phyloP scores from a whole-genome alignment of 352 stramenopile species.

The Phytophthora cryptogea region DNA sequence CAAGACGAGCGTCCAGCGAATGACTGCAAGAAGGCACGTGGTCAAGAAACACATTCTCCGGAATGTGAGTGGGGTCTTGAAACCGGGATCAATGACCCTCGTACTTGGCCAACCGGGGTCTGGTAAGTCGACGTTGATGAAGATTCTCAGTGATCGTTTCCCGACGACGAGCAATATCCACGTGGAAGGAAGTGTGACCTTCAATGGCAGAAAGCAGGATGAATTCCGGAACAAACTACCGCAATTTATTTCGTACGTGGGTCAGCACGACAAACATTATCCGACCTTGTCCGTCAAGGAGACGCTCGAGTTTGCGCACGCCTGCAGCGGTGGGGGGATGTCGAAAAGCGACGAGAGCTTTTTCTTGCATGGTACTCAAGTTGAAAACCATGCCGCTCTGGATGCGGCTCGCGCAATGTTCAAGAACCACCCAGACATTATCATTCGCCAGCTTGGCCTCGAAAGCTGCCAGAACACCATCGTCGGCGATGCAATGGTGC shows the following conservation, averaged over 20 bases:
- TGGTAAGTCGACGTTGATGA: conserved; percentile 29
- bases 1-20: conserved; percentile 21
- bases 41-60: conserved; percentile 33
- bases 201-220: conserved; percentile 34
- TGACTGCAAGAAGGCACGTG: conserved; percentile 28
- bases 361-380: not conserved
- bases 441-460: conserved; percentile 48
- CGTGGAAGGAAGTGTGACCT: conserved; percentile 38
- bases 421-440: conserved; percentile 29
- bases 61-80: conserved; percentile 26
- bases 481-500: conserved; percentile 50
- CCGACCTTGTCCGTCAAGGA: conserved; percentile 38
- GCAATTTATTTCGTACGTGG: conserved; percentile 42
- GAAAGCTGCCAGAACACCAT: conserved; percentile 79
- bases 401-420: conserved; percentile 33
- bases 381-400: conserved; percentile 3
- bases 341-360: conserved; percentile 29
- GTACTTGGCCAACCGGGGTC: conserved; percentile 39
- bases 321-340: conserved; percentile 36
- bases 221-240: conserved; percentile 36
- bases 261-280: conserved; percentile 45
- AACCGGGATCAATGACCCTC: conserved; percentile 37
- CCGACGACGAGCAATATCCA: conserved; percentile 36
- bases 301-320: conserved; percentile 26
- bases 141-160: conserved; percentile 50